phyloP scores from a whole-genome alignment of 768 basidiomycete genomes.

The Calocybe gangraenosa region DNA sequence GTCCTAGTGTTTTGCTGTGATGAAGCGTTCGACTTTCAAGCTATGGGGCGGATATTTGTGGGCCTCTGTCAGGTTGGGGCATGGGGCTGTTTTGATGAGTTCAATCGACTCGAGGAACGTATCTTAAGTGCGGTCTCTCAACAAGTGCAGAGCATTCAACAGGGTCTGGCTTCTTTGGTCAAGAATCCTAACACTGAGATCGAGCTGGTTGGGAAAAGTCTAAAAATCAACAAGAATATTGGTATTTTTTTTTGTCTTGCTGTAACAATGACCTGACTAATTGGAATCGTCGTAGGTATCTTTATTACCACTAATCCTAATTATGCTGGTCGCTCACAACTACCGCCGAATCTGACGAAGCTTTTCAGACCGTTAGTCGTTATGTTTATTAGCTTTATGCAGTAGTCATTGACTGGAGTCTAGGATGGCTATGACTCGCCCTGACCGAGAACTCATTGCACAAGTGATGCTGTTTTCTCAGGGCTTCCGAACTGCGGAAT shows the following conservation, averaged over 20 bases:
- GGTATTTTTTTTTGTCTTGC: constrained; percentile 38
- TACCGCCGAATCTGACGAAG: constrained; percentile 87
- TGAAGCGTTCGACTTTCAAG: constrained; percentile 99
- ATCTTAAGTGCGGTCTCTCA: constrained; percentile 98
- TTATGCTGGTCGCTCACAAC: constrained; percentile 93
- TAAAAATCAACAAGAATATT: constrained; percentile 93
- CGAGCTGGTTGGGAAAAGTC: constrained; percentile 90
- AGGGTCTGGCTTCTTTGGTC: constrained; percentile 79
- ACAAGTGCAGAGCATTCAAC: constrained; percentile 98
- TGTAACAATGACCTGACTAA: constrained; percentile 5
- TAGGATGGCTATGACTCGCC: constrained; percentile 99
- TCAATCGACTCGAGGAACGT: constrained; percentile 96
- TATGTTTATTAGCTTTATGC: background rate
- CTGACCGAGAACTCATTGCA: constrained; percentile 96
- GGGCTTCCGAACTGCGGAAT: constrained; percentile 97
- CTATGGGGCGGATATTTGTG: constrained; percentile 99
- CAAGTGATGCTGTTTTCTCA: constrained; percentile 99
- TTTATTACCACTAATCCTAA: constrained; percentile 99
- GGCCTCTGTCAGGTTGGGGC: constrained; percentile 99
- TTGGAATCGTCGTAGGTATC: constrained; percentile 53
- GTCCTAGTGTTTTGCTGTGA: constrained; percentile 99
- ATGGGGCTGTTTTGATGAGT: constrained; percentile 98
- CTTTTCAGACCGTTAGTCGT: constrained; percentile 84
- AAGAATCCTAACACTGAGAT: constrained; percentile 89
- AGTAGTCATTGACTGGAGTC: constrained; percentile 12